Evolutionary conservation across 345 rosid genomes (phyloP).

Genomic region (Rhodamnia rubescens): DNA sequence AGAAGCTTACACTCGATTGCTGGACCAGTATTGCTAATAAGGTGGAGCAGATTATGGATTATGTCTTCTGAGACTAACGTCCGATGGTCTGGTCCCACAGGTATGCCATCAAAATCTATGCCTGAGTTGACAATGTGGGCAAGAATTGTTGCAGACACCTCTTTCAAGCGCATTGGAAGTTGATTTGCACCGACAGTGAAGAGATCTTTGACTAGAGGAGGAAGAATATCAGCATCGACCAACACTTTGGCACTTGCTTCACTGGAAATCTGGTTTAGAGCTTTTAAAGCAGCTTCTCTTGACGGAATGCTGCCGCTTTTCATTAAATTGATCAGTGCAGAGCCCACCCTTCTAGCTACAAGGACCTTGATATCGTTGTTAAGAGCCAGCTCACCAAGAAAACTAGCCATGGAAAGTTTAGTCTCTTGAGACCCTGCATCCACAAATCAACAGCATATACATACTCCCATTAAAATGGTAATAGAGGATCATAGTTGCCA

Average conservation of each 20-base stretch:
- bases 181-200: conserved; percentile 66
- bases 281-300: conserved; percentile 79
- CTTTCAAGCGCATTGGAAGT: conserved; percentile 82
- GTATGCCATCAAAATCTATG: conserved; percentile 51
- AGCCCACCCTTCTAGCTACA: conserved; percentile 73
- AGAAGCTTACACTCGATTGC: conserved; percentile 86
- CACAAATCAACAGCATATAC: conserved; percentile 1
- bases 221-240: conserved; percentile 73
- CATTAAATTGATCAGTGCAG: conserved; percentile 71
- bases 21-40: conserved; percentile 96
- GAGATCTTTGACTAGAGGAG: conserved; percentile 79
- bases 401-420: conserved; percentile 77
- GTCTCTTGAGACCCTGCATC: conserved; percentile 72
- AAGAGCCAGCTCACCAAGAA: conserved; percentile 76
- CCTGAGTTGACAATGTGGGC: conserved; percentile 80
- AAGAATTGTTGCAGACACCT: conserved; percentile 86
- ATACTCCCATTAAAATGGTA: neutral
- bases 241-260: conserved; percentile 77
- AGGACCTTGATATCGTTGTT: conserved; percentile 65
- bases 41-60: conserved; percentile 67
- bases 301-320: conserved; percentile 50
- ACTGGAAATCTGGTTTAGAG: conserved; percentile 75
- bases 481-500: neutral
- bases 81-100: conserved; percentile 60
- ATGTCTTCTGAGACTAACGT: conserved; percentile 80